phyloP scores from a whole-genome alignment of 2,329 filamentous ascomycete genomes.

The Pseudogymnoascus sp. region DNA sequence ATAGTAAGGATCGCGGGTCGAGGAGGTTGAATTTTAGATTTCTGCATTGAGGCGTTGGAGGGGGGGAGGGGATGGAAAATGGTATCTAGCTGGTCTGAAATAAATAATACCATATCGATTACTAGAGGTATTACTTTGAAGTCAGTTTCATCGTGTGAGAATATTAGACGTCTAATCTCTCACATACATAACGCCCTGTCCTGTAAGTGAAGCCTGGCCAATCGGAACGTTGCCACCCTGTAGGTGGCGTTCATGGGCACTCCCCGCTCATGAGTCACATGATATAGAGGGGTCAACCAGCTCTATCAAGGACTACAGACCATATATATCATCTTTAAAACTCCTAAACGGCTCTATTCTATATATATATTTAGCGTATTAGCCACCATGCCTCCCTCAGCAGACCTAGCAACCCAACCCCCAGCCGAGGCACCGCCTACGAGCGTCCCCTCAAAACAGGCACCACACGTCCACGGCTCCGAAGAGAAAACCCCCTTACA shows the following conservation, averaged over 20 bases:
- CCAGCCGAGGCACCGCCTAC: neutral
- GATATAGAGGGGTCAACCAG: neutral
- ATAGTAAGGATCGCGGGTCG: conserved; percentile 30
- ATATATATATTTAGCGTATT: neutral
- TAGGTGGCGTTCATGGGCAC: neutral
- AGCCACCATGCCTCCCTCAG: neutral
- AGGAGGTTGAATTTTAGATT: conserved; percentile 33
- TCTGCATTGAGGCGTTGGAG: conserved; percentile 22
- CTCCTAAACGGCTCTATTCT: neutral
- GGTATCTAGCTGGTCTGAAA: neutral
- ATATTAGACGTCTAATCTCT: neutral
- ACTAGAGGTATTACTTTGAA: neutral
- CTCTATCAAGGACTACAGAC: neutral
- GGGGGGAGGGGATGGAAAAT: neutral
- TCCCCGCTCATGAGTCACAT: neutral
- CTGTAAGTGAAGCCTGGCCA: neutral
- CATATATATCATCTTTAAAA: neutral
- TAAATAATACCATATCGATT: neutral
- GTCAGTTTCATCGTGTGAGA: neutral
- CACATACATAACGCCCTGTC: neutral
- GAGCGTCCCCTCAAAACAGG: neutral
- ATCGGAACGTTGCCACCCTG: neutral
- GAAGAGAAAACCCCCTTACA: conserved; percentile 26
- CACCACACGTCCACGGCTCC: conserved; percentile 4
- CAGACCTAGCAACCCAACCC: neutral